Evolutionary conservation across 1,284 basidiomycete species (phyloP).

Genomic region (Melanopsichium pennsylvanicum): DNA sequence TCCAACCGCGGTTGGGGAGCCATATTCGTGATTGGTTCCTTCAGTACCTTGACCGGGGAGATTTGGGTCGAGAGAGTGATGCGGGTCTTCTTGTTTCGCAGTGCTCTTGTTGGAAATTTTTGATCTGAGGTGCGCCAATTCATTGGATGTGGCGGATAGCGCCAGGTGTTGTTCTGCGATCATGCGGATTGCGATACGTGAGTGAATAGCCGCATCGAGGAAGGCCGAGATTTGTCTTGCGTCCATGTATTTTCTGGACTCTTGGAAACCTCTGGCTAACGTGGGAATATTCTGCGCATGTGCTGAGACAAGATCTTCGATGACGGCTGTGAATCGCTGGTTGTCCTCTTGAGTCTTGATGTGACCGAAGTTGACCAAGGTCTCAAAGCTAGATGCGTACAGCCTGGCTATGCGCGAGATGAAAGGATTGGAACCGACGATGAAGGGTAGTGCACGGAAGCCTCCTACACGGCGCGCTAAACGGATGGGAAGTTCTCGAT

Average conservation of each 20-base stretch:
- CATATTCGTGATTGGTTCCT: constrained; percentile 31
- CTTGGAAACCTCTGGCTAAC: constrained; percentile 88
- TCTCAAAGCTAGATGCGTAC: constrained; percentile 78
- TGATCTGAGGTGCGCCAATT: constrained; percentile 2
- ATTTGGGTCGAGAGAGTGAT: constrained; percentile 33
- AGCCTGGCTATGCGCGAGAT: constrained; percentile 77
- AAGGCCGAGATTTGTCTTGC: constrained; percentile 78
- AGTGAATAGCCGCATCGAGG: constrained; percentile 83
- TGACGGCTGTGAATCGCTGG: constrained; percentile 73
- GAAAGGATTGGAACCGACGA: constrained; percentile 89
- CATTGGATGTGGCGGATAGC: constrained; percentile 66
- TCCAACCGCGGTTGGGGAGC: constrained; percentile 55
- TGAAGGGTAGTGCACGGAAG: constrained; percentile 68
- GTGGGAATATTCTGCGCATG: constrained; percentile 88
- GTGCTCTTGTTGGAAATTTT: constrained; percentile 9
- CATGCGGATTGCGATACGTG: constrained; percentile 83
- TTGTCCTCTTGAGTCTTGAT: constrained; percentile 77
- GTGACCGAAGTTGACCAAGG: constrained; percentile 74
- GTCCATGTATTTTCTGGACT: constrained; percentile 83
- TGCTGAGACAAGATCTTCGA: constrained; percentile 77
- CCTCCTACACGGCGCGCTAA: constrained; percentile 60
- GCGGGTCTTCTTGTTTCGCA: not conserved
- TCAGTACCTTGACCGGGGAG: constrained; percentile 23
- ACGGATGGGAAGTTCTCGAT: constrained; percentile 62
- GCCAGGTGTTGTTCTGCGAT: constrained; percentile 93